Evolutionary conservation across 257 asterid genomes (phyloP).

Genomic region (Nicotiana obtusifolia): DNA sequence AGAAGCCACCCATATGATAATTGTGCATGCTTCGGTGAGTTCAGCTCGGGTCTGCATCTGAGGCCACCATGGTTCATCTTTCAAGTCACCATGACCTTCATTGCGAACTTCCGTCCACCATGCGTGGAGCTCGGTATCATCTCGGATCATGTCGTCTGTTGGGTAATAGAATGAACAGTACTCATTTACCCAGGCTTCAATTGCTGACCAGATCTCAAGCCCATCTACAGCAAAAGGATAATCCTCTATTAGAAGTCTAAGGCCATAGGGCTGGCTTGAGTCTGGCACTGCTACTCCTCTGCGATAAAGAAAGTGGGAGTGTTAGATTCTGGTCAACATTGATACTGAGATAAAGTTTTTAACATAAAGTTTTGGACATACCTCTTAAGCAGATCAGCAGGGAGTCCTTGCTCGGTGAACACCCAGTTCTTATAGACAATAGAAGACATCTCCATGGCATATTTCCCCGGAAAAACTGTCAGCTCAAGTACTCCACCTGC

Average conservation of each 20-base stretch:
- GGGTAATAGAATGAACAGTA: conserved; percentile 25
- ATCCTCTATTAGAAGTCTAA: conserved; percentile 24
- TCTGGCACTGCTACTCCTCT: conserved; percentile 33
- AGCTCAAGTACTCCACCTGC: conserved; percentile 78
- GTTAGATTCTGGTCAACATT: not conserved
- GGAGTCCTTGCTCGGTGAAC: conserved; percentile 81
- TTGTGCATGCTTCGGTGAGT: conserved; percentile 16
- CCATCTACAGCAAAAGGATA: conserved; percentile 36
- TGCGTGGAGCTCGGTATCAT: conserved; percentile 27
- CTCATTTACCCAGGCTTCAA: conserved; percentile 23
- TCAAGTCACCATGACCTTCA: conserved; percentile 32
- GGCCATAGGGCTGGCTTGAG: conserved; percentile 22
- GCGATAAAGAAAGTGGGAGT: conserved; percentile 1
- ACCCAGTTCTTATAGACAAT: conserved; percentile 58
- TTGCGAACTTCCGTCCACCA: conserved; percentile 29
- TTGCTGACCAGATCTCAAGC: conserved; percentile 31
- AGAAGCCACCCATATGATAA: conserved; percentile 31
- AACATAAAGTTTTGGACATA: conserved; percentile 10
- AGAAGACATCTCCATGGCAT: conserved; percentile 79
- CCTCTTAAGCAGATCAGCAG: conserved; percentile 76
- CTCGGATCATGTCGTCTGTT: conserved; percentile 18
- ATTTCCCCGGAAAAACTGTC: conserved; percentile 70
- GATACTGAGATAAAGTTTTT: not conserved
- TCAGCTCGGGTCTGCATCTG: conserved; percentile 24
- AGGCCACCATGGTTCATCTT: conserved; percentile 32